Base-by-base conservation (phyloP, 176 grass and related monocot species). In the Saccharum spontaneum region DNA sequence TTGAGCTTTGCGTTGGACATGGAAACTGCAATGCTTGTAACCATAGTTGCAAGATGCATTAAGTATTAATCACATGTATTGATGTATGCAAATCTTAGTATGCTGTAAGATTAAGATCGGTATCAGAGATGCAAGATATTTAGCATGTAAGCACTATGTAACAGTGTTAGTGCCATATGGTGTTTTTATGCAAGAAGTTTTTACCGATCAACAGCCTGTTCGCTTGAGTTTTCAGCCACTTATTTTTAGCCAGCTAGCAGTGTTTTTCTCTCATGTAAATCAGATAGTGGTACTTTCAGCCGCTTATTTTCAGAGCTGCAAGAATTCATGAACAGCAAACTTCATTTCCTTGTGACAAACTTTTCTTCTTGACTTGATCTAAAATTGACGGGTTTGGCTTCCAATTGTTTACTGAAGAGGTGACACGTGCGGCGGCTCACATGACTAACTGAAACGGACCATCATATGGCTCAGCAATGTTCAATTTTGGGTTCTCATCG, bases 81-180 rank as follows among this genome's bases (percentile, higher is more conserved):
- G 16, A 83, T 78, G 30, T 83, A 28, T 72, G 33, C 48, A 22
- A 39, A 61, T 26, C 76, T 61, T 49, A 77, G 15, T 43, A n/a
- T n/a, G 16, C 11, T 66, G 50, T 77, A 76, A 37, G 30, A 52
- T 52, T 7, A 18, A 18, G 13, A 20, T 33, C 28, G 3, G 15
- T 57, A 39, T 39, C 33, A 60, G 22, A 68, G 30, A 37, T 62
- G 52, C 28, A 44, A 77, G 33, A 77, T 40, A 3, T 40, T 24
- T 77, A 59, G 31, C 11, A 8, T 62, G 52, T 71, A 14, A 13
- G 18, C 17, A 50, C 5, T 16, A 50, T 16, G 48, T 17, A 17
- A 17, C 15, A 50, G 48, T 49, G 46, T 49, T 15, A 49, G 46
- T 16, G 48, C 14, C 45, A 48, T 48, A 5, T 48, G 43, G 43